Evolutionary conservation across 306 rosid genomes (phyloP), one percentile per base, ranked within the genome.

Genomic region (Cicer arietinum): DNA sequence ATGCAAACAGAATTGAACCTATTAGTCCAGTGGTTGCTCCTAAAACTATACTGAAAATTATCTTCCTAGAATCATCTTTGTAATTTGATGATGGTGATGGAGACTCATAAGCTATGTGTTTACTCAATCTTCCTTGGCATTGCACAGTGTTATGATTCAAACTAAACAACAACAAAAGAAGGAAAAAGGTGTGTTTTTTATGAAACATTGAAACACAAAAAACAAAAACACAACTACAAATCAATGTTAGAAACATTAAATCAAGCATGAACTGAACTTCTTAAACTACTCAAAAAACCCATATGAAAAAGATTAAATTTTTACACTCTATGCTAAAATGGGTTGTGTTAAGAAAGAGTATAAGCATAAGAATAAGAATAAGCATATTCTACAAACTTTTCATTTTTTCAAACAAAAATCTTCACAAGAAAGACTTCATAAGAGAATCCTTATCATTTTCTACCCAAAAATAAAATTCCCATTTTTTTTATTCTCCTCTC

Each of bases 21-120:
- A 83, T 67, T 20, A 92, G 75, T 46, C 99, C 99, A 9, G 90
- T 86, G 5, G 85, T 30, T 40, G 81, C 84, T 20, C 99, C 99
- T 67, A 94, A 58, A 14, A 77, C 86, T 30, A 90, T 52, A 78
- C 99, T 94, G 2, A 92, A 50, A 81, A 85, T 45, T 46, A 90
- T 86, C 85, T 86, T 90, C 74, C 82, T 83, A 16, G 84, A 50
- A 51, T 81, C 82, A 71, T 79, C 82, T 53, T 76, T 86, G 72
- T 75, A 82, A 13, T 67, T 78, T 41, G 85, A 54, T 41, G 65
- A 69, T 35, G 88, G 79, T n/a, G 87, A 69, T 8, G 84, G 78
- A 82, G 86, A 69, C 18, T 80, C 85, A 1, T 91, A 79, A 16
- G 92, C 75, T 56, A 86, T 57, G 61, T 80, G 86, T 18, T 74